Evolutionary conservation across 202 grass and related monocot species (phyloP).

Genomic region (Alloteropsis angusta): DNA sequence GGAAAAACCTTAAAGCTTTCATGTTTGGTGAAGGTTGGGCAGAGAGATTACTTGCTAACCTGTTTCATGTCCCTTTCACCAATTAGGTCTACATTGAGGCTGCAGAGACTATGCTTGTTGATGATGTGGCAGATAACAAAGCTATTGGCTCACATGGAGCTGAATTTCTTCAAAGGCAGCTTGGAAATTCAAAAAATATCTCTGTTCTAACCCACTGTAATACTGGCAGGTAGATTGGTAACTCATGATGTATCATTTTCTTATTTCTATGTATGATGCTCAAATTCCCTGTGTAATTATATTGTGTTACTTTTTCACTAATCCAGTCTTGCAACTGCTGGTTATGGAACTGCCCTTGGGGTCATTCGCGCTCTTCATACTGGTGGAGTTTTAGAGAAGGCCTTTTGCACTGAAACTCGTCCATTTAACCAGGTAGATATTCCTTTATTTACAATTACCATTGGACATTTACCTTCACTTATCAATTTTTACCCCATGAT

Average conservation of each 20-base stretch:
- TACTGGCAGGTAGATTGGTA: constrained; percentile 65
- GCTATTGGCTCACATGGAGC: constrained; percentile 88
- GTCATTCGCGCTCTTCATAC: constrained; percentile 77
- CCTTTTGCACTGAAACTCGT: constrained; percentile 97
- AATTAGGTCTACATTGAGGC: constrained; percentile 70
- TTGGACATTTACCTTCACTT: neutral
- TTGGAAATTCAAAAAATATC: constrained; percentile 40
- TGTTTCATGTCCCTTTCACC: neutral
- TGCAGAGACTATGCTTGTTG: constrained; percentile 76
- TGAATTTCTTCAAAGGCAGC: constrained; percentile 46
- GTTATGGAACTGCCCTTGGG: constrained; percentile 92
- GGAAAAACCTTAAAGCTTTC: neutral
- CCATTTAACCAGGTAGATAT: constrained; percentile 86
- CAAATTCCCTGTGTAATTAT: neutral
- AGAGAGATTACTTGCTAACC: neutral
- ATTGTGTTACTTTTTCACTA: neutral
- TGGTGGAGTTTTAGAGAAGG: constrained; percentile 54
- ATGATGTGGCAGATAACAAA: constrained; percentile 91
- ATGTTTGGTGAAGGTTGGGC: neutral
- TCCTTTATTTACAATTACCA: neutral
- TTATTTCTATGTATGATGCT: neutral
- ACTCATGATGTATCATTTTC: neutral
- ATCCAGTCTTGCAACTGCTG: constrained; percentile 90
- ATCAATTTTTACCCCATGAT: neutral
- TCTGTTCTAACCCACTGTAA: constrained; percentile 89